Percentiles rank a stretch among this genome's conserved stretches.
phyloP scores from a whole-genome alignment of 345 rosid genomes.

The Citrus sinensis region DVS_A1.0 CM039162.1:7582001-7582500 shows the following conservation, averaged over 20 bases:
- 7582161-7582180: constrained; percentile 7
- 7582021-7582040: not conserved
- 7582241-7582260: constrained; percentile 9
- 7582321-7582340: not conserved
- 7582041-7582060: no score
- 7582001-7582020: not conserved
- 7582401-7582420: constrained; percentile 22
- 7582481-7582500: constrained; percentile 11
- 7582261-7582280: not conserved
- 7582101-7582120: not conserved
- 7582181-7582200: not conserved
- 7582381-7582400: not conserved
- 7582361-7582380: no score
- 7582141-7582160: not conserved
- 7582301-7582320: not conserved
- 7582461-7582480: constrained; percentile 16
- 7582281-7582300: constrained; percentile 2
- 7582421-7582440: constrained; percentile 2
- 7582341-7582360: no score
- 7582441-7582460: constrained; percentile 15
- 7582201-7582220: constrained; percentile 9
- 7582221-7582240: constrained; percentile 31
- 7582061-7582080: no score
- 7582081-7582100: no score
- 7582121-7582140: not conserved